Conservation (phyloP, 1,284 basidiomycete species). For the Apiotrichum mycotoxinovorans region DNA sequence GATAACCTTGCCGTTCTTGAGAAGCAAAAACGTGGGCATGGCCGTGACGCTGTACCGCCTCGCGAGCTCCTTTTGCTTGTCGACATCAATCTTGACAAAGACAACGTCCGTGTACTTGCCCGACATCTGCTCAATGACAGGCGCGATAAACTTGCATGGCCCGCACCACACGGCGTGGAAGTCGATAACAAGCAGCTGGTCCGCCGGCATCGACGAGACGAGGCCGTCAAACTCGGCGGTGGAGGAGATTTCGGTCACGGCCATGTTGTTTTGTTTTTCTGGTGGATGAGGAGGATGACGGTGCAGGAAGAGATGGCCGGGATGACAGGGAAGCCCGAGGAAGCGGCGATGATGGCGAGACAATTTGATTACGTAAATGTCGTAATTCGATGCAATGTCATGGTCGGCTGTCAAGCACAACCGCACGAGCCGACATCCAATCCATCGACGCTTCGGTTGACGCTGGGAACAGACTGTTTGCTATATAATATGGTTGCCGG, state of each 20-base stretch:
- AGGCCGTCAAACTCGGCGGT: constrained; percentile 10
- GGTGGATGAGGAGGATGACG: background rate
- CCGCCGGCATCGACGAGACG: constrained; percentile 6
- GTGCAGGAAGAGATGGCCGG: background rate
- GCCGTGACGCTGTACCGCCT: constrained; percentile 48
- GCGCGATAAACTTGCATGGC: constrained; percentile 48
- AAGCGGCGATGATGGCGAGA: no score
- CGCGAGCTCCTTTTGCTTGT: constrained; percentile 47
- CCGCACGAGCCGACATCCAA: no score
- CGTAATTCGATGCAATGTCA: no score
- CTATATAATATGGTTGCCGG: no score
- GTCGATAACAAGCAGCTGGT: constrained; percentile 21
- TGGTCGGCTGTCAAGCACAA: no score
- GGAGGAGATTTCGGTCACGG: constrained; percentile 9
- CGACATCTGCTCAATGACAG: constrained; percentile 40
- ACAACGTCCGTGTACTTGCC: constrained; percentile 36
- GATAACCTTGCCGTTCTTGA: constrained; percentile 49
- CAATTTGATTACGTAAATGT: no score
- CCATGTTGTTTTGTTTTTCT: background rate
- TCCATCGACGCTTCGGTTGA: no score
- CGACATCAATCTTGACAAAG: constrained; percentile 52
- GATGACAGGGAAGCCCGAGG: no score
- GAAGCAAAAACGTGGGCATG: constrained; percentile 54
- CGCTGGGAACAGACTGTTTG: no score
- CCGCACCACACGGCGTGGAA: constrained; percentile 47